These are phyloP conservation scores for Penicillium manginii DNA, from an alignment of 495 filamentous ascomycete species.

Conservation along the genomic window DNA sequence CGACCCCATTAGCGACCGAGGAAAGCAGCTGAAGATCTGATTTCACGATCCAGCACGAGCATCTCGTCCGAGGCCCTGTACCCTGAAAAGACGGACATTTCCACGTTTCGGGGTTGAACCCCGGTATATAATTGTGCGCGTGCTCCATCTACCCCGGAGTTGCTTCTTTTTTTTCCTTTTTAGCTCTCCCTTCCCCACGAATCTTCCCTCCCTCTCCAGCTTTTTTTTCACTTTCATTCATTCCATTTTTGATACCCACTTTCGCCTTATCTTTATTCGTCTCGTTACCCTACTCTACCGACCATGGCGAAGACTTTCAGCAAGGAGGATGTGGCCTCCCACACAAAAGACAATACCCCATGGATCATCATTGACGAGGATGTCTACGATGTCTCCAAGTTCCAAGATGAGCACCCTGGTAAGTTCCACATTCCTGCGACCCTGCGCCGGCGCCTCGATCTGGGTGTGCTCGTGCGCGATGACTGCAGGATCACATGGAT, in stretches of 20 bases:
- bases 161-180: conserved; percentile 20
- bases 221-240: conserved; percentile 6
- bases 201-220: conserved; percentile 10
- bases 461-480: too few relatives aligned
- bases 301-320: conserved; percentile 89
- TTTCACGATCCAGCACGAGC: conserved; percentile 11
- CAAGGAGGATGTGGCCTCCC: conserved; percentile 81
- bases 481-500: too few relatives aligned
- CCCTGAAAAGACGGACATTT: conserved; percentile 6
- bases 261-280: conserved; percentile 4
- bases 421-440: conserved; percentile 25
- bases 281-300: conserved; percentile 19
- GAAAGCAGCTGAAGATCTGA: conserved; percentile 18
- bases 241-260: conserved; percentile 2
- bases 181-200: conserved; percentile 10
- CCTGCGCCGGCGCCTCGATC: too few relatives aligned
- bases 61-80: conserved; percentile 27
- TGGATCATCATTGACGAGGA: conserved; percentile 94
- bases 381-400: conserved; percentile 94
- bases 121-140: conserved; percentile 21
- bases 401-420: conserved; percentile 93
- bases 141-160: conserved; percentile 34
- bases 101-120: conserved; percentile 16
- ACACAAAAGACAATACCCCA: conserved; percentile 83
- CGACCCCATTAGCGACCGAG: conserved; percentile 26